Evolutionary conservation across 2,329 filamentous ascomycete species (phyloP).

Genomic region (Arachnomyces sp.): DNA sequence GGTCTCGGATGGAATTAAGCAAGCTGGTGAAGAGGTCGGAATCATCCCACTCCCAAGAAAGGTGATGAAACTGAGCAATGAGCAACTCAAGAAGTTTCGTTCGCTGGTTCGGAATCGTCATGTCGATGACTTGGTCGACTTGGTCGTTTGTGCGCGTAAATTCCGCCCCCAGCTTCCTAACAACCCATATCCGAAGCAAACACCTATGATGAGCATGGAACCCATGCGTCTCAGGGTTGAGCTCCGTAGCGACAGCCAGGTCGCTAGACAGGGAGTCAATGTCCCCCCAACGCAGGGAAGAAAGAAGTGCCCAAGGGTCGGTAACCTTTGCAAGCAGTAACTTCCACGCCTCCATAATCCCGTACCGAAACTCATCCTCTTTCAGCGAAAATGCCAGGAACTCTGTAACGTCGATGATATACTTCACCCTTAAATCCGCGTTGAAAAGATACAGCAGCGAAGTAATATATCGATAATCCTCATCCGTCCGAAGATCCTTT

Average conservation of each 20-base stretch:
- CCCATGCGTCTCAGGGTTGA: too few species aligned
- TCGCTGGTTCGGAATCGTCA: too few species aligned
- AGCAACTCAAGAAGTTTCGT: slow-evolving; percentile 6
- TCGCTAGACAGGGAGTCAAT: slow-evolving; percentile 3
- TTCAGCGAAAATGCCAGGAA: slow-evolving; percentile 17
- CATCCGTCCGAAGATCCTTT: slow-evolving; percentile 1
- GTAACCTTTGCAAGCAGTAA: slow-evolving; percentile 18
- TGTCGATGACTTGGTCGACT: too few species aligned
- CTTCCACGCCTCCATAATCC: slow-evolving; percentile 25
- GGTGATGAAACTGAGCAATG: slow-evolving; percentile 22
- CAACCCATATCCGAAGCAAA: slow-evolving; percentile 5
- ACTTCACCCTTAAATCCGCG: slow-evolving; percentile 17
- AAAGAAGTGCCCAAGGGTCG: slow-evolving; percentile 16
- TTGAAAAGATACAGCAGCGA: slow-evolving; percentile 18
- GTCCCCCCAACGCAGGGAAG: slow-evolving; percentile 20
- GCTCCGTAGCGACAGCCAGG: too few species aligned
- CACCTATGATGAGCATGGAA: too few species aligned
- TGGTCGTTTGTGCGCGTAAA: too few species aligned
- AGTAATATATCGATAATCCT: slow-evolving; percentile 11
- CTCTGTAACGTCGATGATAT: slow-evolving; percentile 27
- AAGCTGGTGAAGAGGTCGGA: slow-evolving; percentile 21
- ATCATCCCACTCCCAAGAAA: slow-evolving; percentile 8
- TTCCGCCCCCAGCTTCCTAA: slow-evolving; percentile 1
- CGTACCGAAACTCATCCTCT: slow-evolving; percentile 11
- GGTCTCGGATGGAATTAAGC: slow-evolving; percentile 20